These are phyloP conservation scores for Daldinia bambusicola DNA, from an alignment of 495 filamentous ascomycete genomes.

Conservation along the genomic window DNA sequence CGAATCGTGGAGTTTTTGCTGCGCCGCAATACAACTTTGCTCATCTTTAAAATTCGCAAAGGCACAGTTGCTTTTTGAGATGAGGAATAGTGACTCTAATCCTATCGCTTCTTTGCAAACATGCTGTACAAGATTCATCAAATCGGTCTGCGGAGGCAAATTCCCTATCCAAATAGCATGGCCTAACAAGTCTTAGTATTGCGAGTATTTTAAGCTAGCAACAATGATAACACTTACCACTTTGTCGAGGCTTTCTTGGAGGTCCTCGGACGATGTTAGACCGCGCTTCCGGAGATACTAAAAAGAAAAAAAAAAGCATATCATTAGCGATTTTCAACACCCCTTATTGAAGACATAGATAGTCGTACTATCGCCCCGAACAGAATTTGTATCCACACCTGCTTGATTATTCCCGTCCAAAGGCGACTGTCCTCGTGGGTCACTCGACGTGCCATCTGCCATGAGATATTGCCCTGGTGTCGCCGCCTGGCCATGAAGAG, in stretches of 20 bases:
- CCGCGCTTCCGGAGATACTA: constrained; percentile 48
- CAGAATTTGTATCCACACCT: constrained; percentile 12
- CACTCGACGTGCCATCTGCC: constrained; percentile 37
- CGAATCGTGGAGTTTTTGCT: constrained; percentile 89
- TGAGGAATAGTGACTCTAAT: constrained; percentile 91
- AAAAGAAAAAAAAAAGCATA: not conserved
- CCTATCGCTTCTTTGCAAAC: constrained; percentile 86
- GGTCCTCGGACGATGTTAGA: constrained; percentile 79
- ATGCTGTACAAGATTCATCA: constrained; percentile 87
- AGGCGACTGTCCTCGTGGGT: constrained; percentile 24
- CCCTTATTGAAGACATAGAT: constrained; percentile 5
- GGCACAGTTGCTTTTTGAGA: constrained; percentile 97
- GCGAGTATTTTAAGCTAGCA: constrained; percentile 1
- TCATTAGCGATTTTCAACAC: constrained; percentile 31
- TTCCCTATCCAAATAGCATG: constrained; percentile 98
- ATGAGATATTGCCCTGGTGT: constrained; percentile 48
- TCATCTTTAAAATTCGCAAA: constrained; percentile 97
- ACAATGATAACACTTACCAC: constrained; percentile 50
- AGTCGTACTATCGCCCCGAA: constrained; percentile 37
- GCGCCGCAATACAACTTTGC: constrained; percentile 75
- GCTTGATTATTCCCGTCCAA: constrained; percentile 31
- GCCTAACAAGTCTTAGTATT: constrained; percentile 58
- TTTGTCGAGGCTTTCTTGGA: constrained; percentile 89
- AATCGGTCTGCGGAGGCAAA: constrained; percentile 80
- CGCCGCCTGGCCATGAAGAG: constrained; percentile 47